These are phyloP conservation scores for Phellopilus nigrolimitatus DNA, from an alignment of 1,284 basidiomycete genomes.

Conservation along the genomic window DNA sequence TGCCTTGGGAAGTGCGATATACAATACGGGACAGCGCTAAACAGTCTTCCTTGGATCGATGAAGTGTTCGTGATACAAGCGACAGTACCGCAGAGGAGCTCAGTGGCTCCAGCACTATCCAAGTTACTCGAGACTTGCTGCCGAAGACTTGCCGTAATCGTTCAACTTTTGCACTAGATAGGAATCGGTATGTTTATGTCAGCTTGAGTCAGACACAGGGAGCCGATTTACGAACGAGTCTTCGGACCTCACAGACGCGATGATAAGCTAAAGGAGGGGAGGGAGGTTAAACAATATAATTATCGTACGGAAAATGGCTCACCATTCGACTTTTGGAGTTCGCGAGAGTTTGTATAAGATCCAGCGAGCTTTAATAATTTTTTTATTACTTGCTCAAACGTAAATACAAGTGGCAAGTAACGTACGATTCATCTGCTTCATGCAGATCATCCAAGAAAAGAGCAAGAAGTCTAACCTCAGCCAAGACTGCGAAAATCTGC, in stretches of 20 bases:
- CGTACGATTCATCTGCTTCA: conserved; percentile 62
- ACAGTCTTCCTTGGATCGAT: conserved; percentile 53
- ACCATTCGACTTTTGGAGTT: conserved; percentile 64
- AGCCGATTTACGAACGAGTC: conserved; percentile 47
- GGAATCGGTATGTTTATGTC: conserved; percentile 1
- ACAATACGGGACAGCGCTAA: conserved; percentile 49
- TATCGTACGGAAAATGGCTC: conserved; percentile 19
- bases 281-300: conserved; percentile 10
- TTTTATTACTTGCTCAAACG: no score
- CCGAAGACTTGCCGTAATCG: conserved; percentile 52
- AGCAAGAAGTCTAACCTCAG: conserved; percentile 61
- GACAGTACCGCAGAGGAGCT: conserved; percentile 48
- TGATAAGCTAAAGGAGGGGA: conserved; percentile 45
- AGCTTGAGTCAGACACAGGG: not conserved
- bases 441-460: conserved; percentile 69
- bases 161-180: conserved; percentile 39
- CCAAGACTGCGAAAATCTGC: conserved; percentile 60
- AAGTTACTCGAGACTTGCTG: conserved; percentile 50
- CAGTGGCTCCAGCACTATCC: conserved; percentile 61
- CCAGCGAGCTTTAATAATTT: conserved; percentile 48
- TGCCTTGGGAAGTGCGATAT: conserved; percentile 54
- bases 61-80: conserved; percentile 58
- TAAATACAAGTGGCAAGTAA: not conserved
- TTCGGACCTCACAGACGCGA: conserved; percentile 60
- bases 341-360: conserved; percentile 56